Base-by-base conservation (phyloP, 495 filamentous ascomycete species). In the Opeltia flavorubescens region DNA sequence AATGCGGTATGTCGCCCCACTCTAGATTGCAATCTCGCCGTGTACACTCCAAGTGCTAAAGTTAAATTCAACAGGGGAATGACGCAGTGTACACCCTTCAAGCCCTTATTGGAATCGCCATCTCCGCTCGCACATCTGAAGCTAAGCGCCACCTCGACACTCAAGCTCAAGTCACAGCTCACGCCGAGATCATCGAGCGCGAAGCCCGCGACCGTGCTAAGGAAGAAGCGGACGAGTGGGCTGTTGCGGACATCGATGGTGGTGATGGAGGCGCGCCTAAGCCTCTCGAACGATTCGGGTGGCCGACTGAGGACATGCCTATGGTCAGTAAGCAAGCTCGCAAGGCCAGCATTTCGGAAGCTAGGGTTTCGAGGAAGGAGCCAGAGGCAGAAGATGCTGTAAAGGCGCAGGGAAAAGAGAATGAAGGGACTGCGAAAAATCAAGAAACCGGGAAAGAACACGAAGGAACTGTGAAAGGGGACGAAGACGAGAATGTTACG, bases 71-170 rank as follows among this genome's bases (percentile, higher is more conserved):
- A 13, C 27, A 56, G 33, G 79, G 91, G n/a, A 98, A 98, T 58
- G 91, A 98, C 57, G 91, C 91, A 4, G 76, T 75, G 5, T 94
- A 84, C 60, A 89, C 89, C 0, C 56, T 95, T 49, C 76, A 80
- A 50, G 82, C 76, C 24, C 71, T 94, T 69, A 58, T 96, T 9
- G 72, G 64, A 11, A 72, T 95, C 52, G 69, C 75, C 36, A 57
- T 86, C 49, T 67, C 38, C 25, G 50, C 48, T 15, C 43, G 55
- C 2, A 25, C 28, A 29, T 20, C 44, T 5, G 17, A 33, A 15
- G 21, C 11, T 17, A 12, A 24, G 4, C 28, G 41, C 36, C 24
- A 42, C 44, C 6, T 15, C 41, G 31, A 20, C 39, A 12, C 28
- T 34, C 18, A 26, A 35, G 17, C 50, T 23, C 12, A 50, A 47